Conservation (phyloP, 495 filamentous ascomycete species). For the Rostrohypoxylon terebratum region DNA sequence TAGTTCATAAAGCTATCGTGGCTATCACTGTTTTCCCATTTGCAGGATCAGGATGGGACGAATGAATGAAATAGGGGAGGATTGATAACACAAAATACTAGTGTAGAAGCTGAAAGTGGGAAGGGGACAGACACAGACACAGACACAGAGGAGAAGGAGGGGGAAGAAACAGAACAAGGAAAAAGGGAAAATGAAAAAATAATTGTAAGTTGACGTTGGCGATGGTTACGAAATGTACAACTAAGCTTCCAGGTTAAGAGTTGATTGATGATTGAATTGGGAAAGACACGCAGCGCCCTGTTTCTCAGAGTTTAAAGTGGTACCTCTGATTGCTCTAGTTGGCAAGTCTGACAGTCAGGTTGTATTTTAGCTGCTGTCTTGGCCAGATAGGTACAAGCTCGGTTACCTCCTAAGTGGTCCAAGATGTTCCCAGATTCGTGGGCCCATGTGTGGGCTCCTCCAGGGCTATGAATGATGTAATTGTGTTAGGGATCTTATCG, state of each 20-base stretch:
- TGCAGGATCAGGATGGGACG: too few relatives aligned
- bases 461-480: slow-evolving; percentile 43
- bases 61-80: background rate
- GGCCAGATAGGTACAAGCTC: slow-evolving; percentile 30
- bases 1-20: slow-evolving; percentile 8
- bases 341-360: background rate
- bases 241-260: slow-evolving; percentile 16
- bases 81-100: slow-evolving; percentile 6
- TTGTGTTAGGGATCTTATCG: slow-evolving; percentile 36
- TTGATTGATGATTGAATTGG: slow-evolving; percentile 4
- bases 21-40: slow-evolving; percentile 18
- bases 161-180: background rate
- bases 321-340: background rate
- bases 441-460: slow-evolving; percentile 10
- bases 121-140: background rate
- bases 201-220: slow-evolving; percentile 20
- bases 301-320: slow-evolving; percentile 40
- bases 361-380: background rate
- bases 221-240: slow-evolving; percentile 41
- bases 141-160: background rate
- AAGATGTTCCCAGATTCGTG: slow-evolving; percentile 38
- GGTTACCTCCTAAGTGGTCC: slow-evolving; percentile 17
- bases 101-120: background rate
- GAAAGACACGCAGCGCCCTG: slow-evolving; percentile 39
- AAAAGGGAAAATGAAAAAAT: background rate